Evolutionary conservation across 2,329 filamentous ascomycete species (phyloP), one percentile per base, ranked within the genome.

Genomic region (Malbranchea zuffiana): DNA sequence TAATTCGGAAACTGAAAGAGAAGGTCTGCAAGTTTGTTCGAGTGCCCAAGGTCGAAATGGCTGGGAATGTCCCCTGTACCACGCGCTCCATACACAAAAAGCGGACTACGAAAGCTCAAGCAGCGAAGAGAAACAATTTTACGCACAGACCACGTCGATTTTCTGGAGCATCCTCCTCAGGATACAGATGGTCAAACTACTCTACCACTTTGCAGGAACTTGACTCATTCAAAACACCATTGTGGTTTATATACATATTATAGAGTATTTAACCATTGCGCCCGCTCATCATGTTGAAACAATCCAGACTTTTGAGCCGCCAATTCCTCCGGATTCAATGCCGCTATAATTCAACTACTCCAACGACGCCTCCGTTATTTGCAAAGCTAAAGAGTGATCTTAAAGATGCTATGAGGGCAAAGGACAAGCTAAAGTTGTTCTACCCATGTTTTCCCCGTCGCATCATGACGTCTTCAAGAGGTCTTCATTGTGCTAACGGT

Each of bases 331-430:
- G 38, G 24, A 23, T 20, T n/a, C 30, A 50, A 37, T 48, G 57
- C 23, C 56, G 62, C 46, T 62, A 56, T 54, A 62, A 57, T 41
- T 64, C 62, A 16, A 61, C 50, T 13, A 47, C 50, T 21, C 50
- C 56, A 15, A 43, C 53, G 27, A 37, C 55, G 39, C 62, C 65
- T 38, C 61, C 64, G 7, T 51, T 69, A 38, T 60, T 68, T 49
- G 47, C 53, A 31, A 63, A 60, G 41, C 50, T 69, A 39, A 59
- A 61, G 37, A 47, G 56, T 41, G 66, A 69, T 48, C 50, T 69
- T 29, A 69, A 68, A 49, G 53, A 50, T 27, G 66, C 66, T 32
- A 67, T 69, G 66, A 57, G 57, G 44, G 65, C 64, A 11, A 69
- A 67, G 50, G 66, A 69, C 42, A 62, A 54, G 15, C 46, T 58